Base-by-base conservation (phyloP, 805 yeast genomes). In the Yarrowia sp. region DNA sequence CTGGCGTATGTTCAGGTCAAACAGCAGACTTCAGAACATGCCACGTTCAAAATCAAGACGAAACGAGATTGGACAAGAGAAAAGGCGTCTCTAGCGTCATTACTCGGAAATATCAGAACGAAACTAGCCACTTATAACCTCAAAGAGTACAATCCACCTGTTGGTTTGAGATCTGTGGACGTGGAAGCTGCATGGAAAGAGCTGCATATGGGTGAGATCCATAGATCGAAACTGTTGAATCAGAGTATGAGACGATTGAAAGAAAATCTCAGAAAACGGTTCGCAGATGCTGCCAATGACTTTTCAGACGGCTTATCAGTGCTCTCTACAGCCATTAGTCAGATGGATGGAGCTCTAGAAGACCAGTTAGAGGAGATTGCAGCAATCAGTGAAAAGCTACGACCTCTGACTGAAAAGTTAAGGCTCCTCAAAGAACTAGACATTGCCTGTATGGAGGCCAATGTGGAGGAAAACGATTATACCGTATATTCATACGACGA, bases 31-130 rank as follows among this genome's bases (percentile, higher is more conserved):
- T 39, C 45, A 4, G 69, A 67, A 17, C 73, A 78, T 36, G 55
- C 65, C n/a, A 58, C 60, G 7, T 78, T 72, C 67, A 74, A 74
- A 60, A 51, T 63, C 45, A 61, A 68, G 4, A 68, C 71, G 10
- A 78, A 78, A 66, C 70, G 80, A 13, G 69, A 72, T 5, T 78
- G 81, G 81, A 68, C 75, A 28, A 69, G 71, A 1, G 80, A 78
- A 60, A 77, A 75, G 67, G 67, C 77, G 8, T 77, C 75, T 28
- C 68, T 78, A 45, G 70, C 72, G 1, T 71, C 77, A 2, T 68
- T 78, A 48, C 69, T 75, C 28, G 75, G 78, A 8, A 77, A 75
- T 55, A 74, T 78, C 45, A 71, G 74, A 33, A 74, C 78, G 8
- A 77, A 78, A 61, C 68, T 76, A 17, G 74, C 76, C 2, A 75